Base-by-base conservation (phyloP, 2,329 filamentous ascomycete genomes). In the Clonostachys rosea region DNA sequence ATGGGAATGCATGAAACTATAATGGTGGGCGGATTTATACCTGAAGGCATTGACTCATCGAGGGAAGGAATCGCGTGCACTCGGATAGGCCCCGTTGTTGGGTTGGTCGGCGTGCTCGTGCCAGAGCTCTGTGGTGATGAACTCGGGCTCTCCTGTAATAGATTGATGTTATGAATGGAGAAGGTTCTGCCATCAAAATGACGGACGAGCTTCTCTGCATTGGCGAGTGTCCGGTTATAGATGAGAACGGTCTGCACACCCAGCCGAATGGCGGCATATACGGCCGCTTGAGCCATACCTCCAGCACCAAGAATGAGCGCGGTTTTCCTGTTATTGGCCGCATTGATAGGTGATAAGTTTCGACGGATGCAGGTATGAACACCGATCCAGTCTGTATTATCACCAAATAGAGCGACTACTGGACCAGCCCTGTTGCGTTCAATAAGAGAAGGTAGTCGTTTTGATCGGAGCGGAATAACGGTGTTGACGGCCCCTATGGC, bases 361-460 rank as follows among this genome's bases (percentile, higher is more conserved):
- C 79, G 70, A 12, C 76, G 71, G 40, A 86, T 73, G 54, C 79
- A 84, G 14, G 78, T 80, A 48, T 78, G 68, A 17, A 85, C 79
- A 3, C 82, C 82, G 18, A 84, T 82, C 76, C 82, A 86, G 59
- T 86, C 82, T 0, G 81, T 85, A 49, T 86, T 86, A 46, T 85
- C 81, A 8, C 81, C 83, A 50, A 84, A 81, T 3, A 84, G 66
- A 4, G 76, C 78, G 49, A 73, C 71, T 14, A 83, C 71, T 1
- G 74, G 71, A 0, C 81, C 80, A 9, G 75, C 71, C 43, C 75
- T 73, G 48, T 77, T 76, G 14, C 77, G 70, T 49, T 78, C 70
- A 62, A 51, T 36, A 13, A 54, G 24, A 1, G 50, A 46, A 18
- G 51, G 45, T 12, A 44, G 45, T 10, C 40, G 60, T 2, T 71